These are phyloP conservation scores for Cytospora schulzeri DNA, from an alignment of 2,329 filamentous ascomycete genomes.

Conservation along the genomic window DNA sequence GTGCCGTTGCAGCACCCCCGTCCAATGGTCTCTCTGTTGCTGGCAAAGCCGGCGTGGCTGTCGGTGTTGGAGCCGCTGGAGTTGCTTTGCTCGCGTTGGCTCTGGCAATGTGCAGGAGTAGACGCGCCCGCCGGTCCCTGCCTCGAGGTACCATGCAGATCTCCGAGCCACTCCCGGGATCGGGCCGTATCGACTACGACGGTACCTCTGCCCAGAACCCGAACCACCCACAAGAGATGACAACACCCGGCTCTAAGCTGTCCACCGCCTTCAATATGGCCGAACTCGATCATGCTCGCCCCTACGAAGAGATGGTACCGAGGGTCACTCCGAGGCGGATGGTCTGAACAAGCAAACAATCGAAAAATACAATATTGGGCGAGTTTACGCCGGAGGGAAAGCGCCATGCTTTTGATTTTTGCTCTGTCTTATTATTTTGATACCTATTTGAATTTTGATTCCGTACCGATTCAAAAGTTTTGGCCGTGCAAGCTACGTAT, in stretches of 20 bases:
- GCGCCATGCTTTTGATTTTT: conserved; percentile 8
- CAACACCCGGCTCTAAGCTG: conserved; percentile 19
- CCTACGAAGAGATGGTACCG: conserved; percentile 62
- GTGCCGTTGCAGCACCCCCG: not conserved
- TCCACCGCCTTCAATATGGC: conserved; percentile 32
- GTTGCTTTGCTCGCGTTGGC: conserved; percentile 44
- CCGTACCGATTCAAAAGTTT: conserved; percentile 4
- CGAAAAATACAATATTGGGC: conserved; percentile 7
- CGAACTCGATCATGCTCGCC: conserved; percentile 54
- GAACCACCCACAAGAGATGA: conserved; percentile 32
- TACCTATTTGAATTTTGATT: conserved; percentile 22
- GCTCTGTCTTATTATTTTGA: conserved; percentile 12
- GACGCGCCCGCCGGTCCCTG: conserved; percentile 33
- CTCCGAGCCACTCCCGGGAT: conserved; percentile 53
- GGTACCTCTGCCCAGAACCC: conserved; percentile 40
- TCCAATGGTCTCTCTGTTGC: conserved; percentile 41
- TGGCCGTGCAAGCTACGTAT: conserved; percentile 15
- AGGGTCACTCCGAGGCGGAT: conserved; percentile 49
- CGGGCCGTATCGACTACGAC: conserved; percentile 43
- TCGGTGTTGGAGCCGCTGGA: conserved; percentile 47
- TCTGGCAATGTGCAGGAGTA: conserved; percentile 44
- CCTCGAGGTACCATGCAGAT: conserved; percentile 43
- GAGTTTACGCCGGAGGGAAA: conserved; percentile 6
- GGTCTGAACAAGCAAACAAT: conserved; percentile 31
- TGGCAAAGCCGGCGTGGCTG: conserved; percentile 53